phyloP scores from a whole-genome alignment of 768 basidiomycete species.

The Pholiota molesta region DNA sequence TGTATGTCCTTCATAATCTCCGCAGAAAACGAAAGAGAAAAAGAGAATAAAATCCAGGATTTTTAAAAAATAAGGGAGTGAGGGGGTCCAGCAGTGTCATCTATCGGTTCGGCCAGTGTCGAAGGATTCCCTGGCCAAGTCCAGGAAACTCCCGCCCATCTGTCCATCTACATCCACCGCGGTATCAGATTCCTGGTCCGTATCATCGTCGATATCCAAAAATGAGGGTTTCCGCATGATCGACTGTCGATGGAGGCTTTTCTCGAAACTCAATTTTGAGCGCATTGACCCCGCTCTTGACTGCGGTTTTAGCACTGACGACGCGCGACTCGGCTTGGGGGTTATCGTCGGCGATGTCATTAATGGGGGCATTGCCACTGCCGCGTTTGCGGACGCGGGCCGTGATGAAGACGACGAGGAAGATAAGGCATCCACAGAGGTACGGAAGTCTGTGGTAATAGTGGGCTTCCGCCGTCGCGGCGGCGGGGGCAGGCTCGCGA shows the following conservation, averaged over 20 bases:
- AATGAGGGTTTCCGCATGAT: constrained; percentile 74
- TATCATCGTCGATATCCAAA: constrained; percentile 65
- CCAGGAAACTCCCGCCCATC: constrained; percentile 47
- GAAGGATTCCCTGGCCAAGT: constrained; percentile 54
- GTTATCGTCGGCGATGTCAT: not conserved
- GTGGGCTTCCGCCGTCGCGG: constrained; percentile 46
- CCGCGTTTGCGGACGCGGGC: not conserved
- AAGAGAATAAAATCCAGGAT: not conserved
- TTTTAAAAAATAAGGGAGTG: not conserved
- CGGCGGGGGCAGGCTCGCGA: constrained; percentile 56
- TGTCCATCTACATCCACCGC: constrained; percentile 16
- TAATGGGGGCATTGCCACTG: not conserved
- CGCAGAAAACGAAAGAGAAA: not conserved
- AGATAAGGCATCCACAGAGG: constrained; percentile 9
- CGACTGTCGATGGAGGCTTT: constrained; percentile 47
- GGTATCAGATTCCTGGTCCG: constrained; percentile 35
- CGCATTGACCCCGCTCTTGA: constrained; percentile 24
- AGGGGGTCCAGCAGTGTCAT: not conserved
- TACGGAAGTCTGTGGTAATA: constrained; percentile 20
- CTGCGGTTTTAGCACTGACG: constrained; percentile 20
- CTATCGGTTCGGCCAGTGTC: constrained; percentile 34
- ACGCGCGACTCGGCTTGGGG: constrained; percentile 15
- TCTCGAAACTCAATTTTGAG: constrained; percentile 39
- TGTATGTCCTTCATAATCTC: constrained; percentile 6
- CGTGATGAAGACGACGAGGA: not conserved